Evolutionary conservation across 208 protist genomes (phyloP).

Genomic region (Crithidia expoeki): DNA sequence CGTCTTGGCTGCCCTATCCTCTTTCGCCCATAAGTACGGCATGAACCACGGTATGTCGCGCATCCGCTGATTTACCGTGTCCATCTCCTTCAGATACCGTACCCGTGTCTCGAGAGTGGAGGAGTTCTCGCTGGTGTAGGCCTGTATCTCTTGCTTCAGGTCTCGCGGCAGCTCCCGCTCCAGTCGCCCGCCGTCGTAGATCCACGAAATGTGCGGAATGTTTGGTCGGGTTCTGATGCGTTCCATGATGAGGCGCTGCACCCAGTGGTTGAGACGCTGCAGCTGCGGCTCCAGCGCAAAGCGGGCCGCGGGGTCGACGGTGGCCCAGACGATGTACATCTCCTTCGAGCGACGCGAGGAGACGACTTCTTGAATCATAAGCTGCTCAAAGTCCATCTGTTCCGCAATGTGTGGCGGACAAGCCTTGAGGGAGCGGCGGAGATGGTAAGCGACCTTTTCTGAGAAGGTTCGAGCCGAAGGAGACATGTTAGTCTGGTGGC

Average conservation of each 20-base stretch:
- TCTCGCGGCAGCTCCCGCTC: constrained; percentile 82
- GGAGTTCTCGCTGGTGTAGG: constrained; percentile 63
- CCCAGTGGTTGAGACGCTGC: constrained; percentile 87
- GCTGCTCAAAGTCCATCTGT: constrained; percentile 91
- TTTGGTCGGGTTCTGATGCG: constrained; percentile 82
- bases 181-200: constrained; percentile 83
- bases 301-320: constrained; percentile 82
- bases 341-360: constrained; percentile 83
- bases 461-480: constrained; percentile 78
- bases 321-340: constrained; percentile 92
- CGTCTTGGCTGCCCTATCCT: constrained; percentile 77
- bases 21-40: constrained; percentile 93
- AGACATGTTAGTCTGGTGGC: constrained; percentile 85
- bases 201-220: constrained; percentile 86
- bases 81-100: constrained; percentile 90
- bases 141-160: constrained; percentile 72
- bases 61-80: constrained; percentile 91
- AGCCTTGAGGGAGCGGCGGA: constrained; percentile 83
- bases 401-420: constrained; percentile 87
- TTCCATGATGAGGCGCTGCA: constrained; percentile 79
- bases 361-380: constrained; percentile 89
- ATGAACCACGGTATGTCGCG: constrained; percentile 93
- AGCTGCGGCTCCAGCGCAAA: constrained; percentile 88
- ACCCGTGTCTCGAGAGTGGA: constrained; percentile 83
- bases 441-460: constrained; percentile 85